A percentile compares a stretch with the other conserved stretches of the same genome.
Conservation (phyloP, 2,329 filamentous ascomycete species). For the Grosmannia clavigera region DNA sequence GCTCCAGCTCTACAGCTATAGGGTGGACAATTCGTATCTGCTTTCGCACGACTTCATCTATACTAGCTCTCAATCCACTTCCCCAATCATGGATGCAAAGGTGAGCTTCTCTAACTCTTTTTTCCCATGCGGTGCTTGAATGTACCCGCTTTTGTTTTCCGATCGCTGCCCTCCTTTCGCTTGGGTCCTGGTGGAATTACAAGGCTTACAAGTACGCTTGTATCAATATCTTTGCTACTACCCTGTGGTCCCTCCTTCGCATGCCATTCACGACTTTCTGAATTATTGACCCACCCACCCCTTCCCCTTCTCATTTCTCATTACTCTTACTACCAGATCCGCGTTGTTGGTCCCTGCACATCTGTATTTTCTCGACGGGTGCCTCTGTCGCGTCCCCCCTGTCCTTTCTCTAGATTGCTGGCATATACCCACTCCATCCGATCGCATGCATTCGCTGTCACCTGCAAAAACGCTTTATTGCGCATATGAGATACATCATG, state of each 20-base stretch:
- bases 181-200: neutral
- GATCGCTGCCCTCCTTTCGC: neutral
- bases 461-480: neutral
- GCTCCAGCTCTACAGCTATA: neutral
- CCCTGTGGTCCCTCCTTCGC: neutral
- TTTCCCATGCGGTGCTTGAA: neutral
- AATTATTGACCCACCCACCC: neutral
- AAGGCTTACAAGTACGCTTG: neutral
- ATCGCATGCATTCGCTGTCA: neutral
- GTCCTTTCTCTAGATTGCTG: neutral
- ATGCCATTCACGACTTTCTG: neutral
- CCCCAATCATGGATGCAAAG: slow-evolving; percentile 4
- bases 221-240: neutral
- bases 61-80: neutral
- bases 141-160: neutral
- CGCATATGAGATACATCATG: neutral
- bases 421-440: neutral
- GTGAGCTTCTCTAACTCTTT: neutral
- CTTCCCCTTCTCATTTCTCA: neutral
- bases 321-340: too few relatives aligned
- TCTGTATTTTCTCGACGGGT: neutral
- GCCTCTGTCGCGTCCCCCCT: neutral
- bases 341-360: neutral
- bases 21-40: neutral
- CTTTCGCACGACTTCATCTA: neutral